Base-by-base conservation (phyloP, 768 basidiomycete genomes). In the Tephrocybe sp. region DNA sequence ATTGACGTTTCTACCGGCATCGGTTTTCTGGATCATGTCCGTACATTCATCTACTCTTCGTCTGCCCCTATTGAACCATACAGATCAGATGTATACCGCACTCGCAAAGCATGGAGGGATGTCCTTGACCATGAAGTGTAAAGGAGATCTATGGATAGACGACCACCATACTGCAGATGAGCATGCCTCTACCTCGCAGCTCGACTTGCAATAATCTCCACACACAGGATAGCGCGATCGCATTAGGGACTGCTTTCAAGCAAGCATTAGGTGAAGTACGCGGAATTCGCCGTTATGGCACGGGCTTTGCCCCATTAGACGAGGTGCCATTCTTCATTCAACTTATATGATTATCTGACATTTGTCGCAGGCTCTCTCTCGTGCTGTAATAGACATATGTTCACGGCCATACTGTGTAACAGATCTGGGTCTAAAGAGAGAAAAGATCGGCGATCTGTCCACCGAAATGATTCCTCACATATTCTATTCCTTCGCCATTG, bases 161-260 rank as follows among this genome's bases (percentile, higher is more conserved):
- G 97, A 99, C 71, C 97, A 98, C 62, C 97, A 99, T 70, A 92
- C 95, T 39, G 92, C 96, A 80, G 97, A 99, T 89, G 83, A 85
- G 87, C 84, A 41, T 25, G 22, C 35, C 11, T 8, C 43, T 35
- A 43, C 25, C 19, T 26, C n/a, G 27, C 11, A 1, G 9, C 16
- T 31, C n/a, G n/a, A 8, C 13, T 13, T 34, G 28, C 35, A 38
- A 43, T 38, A 9, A 51, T 40, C 9, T 13, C 25, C 0, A 4
- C 15, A 13, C 65, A 92, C 91, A 93, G 81, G 91, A 93, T 67
- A 87, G 82, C 64, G 91, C 91, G 28, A 87, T 93, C 47, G 91
- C 89, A 11, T 76, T 93, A 11, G 91, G 91, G 13, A 80, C 85
- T 3, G 95, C 92, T 16, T 98, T 98, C 75, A 98, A 96, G 67